phyloP scores from a whole-genome alignment of 129 eudicot genomes.

The Chrysanthemum makinoi region DNA sequence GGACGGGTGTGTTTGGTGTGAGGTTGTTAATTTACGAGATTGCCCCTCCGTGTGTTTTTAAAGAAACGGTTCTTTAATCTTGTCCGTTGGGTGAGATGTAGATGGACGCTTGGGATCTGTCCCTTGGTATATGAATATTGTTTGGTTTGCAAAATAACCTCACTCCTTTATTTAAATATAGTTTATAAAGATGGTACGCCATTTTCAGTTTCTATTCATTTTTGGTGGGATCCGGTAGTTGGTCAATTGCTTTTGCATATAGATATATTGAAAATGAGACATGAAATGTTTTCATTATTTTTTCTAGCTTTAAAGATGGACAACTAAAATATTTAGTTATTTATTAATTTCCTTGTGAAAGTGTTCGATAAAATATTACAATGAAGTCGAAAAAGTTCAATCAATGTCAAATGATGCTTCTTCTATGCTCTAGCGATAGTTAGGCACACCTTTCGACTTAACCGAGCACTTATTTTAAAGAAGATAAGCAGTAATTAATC shows the following conservation, averaged over 20 bases:
- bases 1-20: no score
- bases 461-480: no score
- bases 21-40: no score
- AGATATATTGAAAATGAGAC: neutral
- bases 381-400: neutral
- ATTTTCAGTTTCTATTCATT: conserved; percentile 22
- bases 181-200: conserved; percentile 14
- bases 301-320: neutral
- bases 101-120: no score
- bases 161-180: no score
- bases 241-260: conserved; percentile 19
- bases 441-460: no score
- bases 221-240: conserved; percentile 17
- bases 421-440: neutral
- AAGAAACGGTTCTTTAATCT: no score
- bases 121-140: no score
- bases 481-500: no score
- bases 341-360: neutral
- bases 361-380: conserved; percentile 13
- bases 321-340: neutral
- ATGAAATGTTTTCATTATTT: neutral
- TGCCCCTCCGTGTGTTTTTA: no score
- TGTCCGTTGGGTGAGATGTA: no score
- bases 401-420: neutral
- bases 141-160: no score